Conservation (phyloP, 768 basidiomycete genomes). For the Pleurotus pulmonarius region DNA sequence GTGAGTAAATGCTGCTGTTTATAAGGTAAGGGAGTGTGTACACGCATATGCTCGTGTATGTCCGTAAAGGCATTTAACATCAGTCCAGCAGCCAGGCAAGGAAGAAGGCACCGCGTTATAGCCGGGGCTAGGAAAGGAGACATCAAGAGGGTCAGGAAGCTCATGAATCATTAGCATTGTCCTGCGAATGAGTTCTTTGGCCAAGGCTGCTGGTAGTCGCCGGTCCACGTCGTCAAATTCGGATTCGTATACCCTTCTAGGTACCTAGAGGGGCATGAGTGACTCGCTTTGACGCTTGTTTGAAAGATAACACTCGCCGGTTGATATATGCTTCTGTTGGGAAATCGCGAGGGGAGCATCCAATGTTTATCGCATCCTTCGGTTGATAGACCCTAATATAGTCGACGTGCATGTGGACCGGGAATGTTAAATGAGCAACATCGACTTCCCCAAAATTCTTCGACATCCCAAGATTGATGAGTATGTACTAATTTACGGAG, state of each 20-base stretch:
- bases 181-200: conserved; percentile 55
- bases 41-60: background rate
- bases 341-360: conserved; percentile 63
- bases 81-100: background rate
- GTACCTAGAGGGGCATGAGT: conserved; percentile 29
- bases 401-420: conserved; percentile 45
- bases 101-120: no score
- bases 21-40: background rate
- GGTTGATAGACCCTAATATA: conserved; percentile 73
- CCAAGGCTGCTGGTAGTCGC: conserved; percentile 49
- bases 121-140: background rate
- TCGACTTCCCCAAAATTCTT: conserved; percentile 73
- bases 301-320: conserved; percentile 29
- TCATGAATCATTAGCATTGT: conserved; percentile 23
- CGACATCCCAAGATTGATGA: conserved; percentile 83
- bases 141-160: background rate
- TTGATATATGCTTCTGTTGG: conserved; percentile 76
- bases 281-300: no score
- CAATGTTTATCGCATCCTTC: conserved; percentile 56
- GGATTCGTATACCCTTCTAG: conserved; percentile 70
- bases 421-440: conserved; percentile 64
- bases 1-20: no score
- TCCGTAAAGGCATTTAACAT: background rate
- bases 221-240: conserved; percentile 51
- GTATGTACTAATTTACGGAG: conserved; percentile 59